phyloP scores from a whole-genome alignment of 306 rosid genomes.

The Acmispon strigosus region DNA sequence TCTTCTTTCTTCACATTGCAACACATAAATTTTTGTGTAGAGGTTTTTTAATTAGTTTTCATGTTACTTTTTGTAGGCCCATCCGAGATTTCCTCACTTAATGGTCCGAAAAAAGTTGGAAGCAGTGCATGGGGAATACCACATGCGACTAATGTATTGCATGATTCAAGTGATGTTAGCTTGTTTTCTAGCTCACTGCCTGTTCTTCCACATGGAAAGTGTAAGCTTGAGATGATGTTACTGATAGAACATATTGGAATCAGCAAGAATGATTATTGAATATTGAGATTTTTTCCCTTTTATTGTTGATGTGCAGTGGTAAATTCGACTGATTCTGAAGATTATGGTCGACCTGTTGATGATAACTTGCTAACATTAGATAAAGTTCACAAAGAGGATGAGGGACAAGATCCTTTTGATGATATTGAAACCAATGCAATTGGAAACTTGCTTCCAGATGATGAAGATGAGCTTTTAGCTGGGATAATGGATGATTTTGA shows the following conservation, averaged over 20 bases:
- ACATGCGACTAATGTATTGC: slow-evolving; percentile 33
- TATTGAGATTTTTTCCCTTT: background rate
- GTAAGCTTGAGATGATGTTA: slow-evolving; percentile 37
- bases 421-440: slow-evolving; percentile 44
- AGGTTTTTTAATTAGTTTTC: background rate
- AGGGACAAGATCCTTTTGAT: slow-evolving; percentile 44
- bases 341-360: slow-evolving; percentile 38
- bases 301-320: slow-evolving; percentile 57
- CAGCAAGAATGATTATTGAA: slow-evolving; percentile 9
- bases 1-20: slow-evolving; percentile 11
- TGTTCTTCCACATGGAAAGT: slow-evolving; percentile 70
- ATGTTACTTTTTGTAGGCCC: slow-evolving; percentile 40
- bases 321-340: slow-evolving; percentile 44
- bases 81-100: slow-evolving; percentile 31
- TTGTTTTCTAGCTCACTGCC: slow-evolving; percentile 82
- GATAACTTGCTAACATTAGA: slow-evolving; percentile 40
- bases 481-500: slow-evolving; percentile 87
- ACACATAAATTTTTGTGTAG: background rate
- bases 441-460: slow-evolving; percentile 71
- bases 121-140: slow-evolving; percentile 59
- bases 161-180: slow-evolving; percentile 60
- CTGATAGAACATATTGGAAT: background rate
- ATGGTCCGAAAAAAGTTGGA: slow-evolving; percentile 34
- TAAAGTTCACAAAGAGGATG: slow-evolving; percentile 36
- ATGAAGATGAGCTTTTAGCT: slow-evolving; percentile 82